These are phyloP conservation scores for Fusarium stilboides DNA, from an alignment of 2,329 filamentous ascomycete genomes.

Conservation along the genomic window DNA sequence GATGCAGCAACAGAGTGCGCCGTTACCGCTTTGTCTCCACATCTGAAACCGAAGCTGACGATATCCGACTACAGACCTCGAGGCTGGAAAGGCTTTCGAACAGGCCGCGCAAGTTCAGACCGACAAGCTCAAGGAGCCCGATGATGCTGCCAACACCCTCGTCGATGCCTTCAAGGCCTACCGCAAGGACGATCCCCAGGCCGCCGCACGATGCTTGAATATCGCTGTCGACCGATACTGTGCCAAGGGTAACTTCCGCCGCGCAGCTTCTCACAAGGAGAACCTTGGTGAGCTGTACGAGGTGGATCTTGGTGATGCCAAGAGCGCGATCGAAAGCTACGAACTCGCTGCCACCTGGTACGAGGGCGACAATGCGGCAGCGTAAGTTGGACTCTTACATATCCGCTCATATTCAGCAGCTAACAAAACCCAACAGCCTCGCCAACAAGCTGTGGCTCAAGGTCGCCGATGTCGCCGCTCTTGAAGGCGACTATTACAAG, in stretches of 20 bases:
- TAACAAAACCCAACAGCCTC: constrained; percentile 66
- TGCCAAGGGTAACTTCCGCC: constrained; percentile 88
- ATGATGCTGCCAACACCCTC: constrained; percentile 90
- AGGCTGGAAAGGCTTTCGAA: constrained; percentile 90
- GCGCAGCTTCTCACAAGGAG: constrained; percentile 92
- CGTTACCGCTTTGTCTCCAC: constrained; percentile 9
- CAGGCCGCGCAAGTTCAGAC: constrained; percentile 86
- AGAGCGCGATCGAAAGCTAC: constrained; percentile 85
- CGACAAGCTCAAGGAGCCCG: constrained; percentile 87
- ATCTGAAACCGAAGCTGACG: constrained; percentile 25
- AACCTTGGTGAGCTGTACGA: constrained; percentile 90
- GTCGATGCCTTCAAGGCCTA: constrained; percentile 97
- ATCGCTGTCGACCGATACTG: constrained; percentile 89
- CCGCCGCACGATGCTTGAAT: constrained; percentile 85
- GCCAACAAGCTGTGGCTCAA: constrained; percentile 96
- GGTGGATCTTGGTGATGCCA: constrained; percentile 82
- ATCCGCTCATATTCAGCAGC: accelerated
- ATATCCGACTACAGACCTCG: constrained; percentile 72
- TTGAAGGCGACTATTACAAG: constrained; percentile 88
- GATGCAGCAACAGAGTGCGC: constrained; percentile 85
- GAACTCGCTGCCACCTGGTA: constrained; percentile 91
- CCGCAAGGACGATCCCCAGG: constrained; percentile 84
- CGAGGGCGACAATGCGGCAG: constrained; percentile 86
- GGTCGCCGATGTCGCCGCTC: constrained; percentile 87
- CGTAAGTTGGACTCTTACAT: constrained; percentile 66